A percentile compares a stretch with the other conserved stretches of the same genome.
These are phyloP conservation scores for Phytophthora foliorum DNA, from an alignment of 352 stramenopile species.

Conservation along the genomic window DNA sequence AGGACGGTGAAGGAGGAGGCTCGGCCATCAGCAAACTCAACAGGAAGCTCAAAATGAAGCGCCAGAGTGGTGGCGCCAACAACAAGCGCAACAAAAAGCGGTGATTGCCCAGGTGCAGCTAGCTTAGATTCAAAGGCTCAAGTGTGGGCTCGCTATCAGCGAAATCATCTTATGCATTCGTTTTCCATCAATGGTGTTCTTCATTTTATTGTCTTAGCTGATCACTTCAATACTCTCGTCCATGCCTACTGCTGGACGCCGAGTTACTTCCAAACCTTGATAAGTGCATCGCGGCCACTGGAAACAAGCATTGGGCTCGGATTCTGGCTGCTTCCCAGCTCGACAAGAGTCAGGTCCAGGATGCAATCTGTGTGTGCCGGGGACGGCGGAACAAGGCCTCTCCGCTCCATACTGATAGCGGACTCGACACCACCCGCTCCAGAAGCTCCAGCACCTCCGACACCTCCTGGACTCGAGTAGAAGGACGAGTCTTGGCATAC, in stretches of 20 bases:
- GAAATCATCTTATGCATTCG: not conserved
- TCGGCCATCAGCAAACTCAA: constrained; percentile 37
- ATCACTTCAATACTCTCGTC: constrained; percentile 28
- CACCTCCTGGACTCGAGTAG: constrained; percentile 61
- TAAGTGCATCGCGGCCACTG: constrained; percentile 94
- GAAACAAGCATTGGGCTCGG: constrained; percentile 91
- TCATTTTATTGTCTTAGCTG: constrained; percentile 32
- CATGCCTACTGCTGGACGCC: constrained; percentile 6
- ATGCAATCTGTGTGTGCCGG: constrained; percentile 95
- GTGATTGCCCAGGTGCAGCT: constrained; percentile 16
- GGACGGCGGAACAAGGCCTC: constrained; percentile 89
- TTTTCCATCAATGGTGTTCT: constrained; percentile 18
- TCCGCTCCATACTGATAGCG: constrained; percentile 85
- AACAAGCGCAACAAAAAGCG: constrained; percentile 58
- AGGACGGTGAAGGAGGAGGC: constrained; percentile 33
- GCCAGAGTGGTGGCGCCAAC: constrained; percentile 25
- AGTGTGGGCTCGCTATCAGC: not conserved
- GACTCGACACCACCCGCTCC: constrained; percentile 71
- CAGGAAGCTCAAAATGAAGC: constrained; percentile 56
- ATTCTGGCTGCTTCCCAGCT: constrained; percentile 79
- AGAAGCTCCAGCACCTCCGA: constrained; percentile 51
- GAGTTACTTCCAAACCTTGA: constrained; percentile 96
- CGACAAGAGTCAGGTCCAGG: constrained; percentile 95
- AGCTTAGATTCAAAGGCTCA: not conserved
- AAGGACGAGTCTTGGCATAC: constrained; percentile 88